Evolutionary conservation across 2,329 filamentous ascomycete species (phyloP).

Genomic region (Tolypocladium cylindrosporum): DNA sequence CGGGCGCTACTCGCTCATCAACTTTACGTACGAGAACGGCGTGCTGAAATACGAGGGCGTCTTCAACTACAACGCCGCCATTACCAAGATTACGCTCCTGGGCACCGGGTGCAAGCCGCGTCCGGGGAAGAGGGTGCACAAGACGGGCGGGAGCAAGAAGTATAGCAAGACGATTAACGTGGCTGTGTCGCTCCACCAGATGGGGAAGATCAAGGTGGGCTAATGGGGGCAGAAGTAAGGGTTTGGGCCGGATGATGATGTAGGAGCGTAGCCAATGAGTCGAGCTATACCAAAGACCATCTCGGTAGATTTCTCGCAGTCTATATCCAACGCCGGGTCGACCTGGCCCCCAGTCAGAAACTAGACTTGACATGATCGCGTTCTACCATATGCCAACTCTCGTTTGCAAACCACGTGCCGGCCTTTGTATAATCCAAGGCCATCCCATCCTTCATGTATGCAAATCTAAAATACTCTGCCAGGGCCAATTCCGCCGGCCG

Average conservation of each 20-base stretch:
- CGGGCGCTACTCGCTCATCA: slow-evolving; percentile 39
- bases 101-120: slow-evolving; percentile 14
- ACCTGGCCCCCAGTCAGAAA: not conserved
- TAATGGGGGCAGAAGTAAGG: not conserved
- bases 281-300: not conserved
- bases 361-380: not conserved
- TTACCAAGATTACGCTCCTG: slow-evolving; percentile 41
- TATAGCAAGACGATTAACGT: slow-evolving; percentile 11
- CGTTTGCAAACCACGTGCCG: slow-evolving; percentile 55
- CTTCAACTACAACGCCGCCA: slow-evolving; percentile 40
- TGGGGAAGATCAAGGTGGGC: slow-evolving; percentile 4
- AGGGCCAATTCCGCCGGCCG: slow-evolving; percentile 32
- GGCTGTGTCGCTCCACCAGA: slow-evolving; percentile 11
- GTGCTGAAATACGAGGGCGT: slow-evolving; percentile 38
- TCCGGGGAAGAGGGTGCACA: slow-evolving; percentile 1
- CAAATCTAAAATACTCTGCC: slow-evolving; percentile 71
- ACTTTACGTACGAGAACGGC: slow-evolving; percentile 47
- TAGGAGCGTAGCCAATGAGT: not conserved
- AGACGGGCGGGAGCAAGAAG: slow-evolving; percentile 2
- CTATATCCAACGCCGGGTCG: rapidly evolving
- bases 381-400: slow-evolving; percentile 42
- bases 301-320: not conserved
- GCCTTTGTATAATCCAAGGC: slow-evolving; percentile 67
- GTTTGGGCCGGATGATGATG: not conserved
- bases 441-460: slow-evolving; percentile 55